Evolutionary conservation across 2,329 filamentous ascomycete species (phyloP).

Genomic region (Ophiostoma himal-ulmi): DNA sequence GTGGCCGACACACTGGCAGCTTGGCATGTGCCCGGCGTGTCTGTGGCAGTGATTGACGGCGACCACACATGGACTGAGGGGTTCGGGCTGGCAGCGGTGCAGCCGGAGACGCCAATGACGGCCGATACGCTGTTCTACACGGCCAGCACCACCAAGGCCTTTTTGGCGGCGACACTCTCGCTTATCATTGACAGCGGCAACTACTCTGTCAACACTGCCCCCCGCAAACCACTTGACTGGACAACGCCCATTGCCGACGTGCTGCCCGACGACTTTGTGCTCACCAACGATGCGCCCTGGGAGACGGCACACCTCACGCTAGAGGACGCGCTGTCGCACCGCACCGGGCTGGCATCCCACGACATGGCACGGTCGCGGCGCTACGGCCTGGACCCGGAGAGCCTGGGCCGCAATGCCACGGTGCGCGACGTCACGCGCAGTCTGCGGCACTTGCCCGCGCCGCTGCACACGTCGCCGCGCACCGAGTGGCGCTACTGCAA

Average conservation of each 20-base stretch:
- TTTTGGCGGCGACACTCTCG: constrained; percentile 46
- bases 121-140: constrained; percentile 47
- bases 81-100: constrained; percentile 37
- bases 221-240: constrained; percentile 36
- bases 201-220: constrained; percentile 25
- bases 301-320: constrained; percentile 44
- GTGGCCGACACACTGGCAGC: constrained; percentile 21
- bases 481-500: constrained; percentile 47
- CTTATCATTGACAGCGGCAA: constrained; percentile 43
- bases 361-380: constrained; percentile 33
- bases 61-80: constrained; percentile 40
- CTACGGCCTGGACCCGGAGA: constrained; percentile 30
- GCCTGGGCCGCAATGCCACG: constrained; percentile 33
- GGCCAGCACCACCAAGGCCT: constrained; percentile 50
- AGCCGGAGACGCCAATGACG: constrained; percentile 38
- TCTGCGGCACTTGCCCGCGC: constrained; percentile 40
- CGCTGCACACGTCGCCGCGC: constrained; percentile 35
- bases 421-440: constrained; percentile 36
- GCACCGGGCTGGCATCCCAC: constrained; percentile 44
- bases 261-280: constrained; percentile 46
- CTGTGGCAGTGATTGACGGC: constrained; percentile 44
- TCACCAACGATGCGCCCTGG: constrained; percentile 35
- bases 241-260: constrained; percentile 41
- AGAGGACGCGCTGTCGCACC: constrained; percentile 49
- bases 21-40: constrained; percentile 46